Evolutionary conservation across 768 basidiomycete genomes (phyloP), one percentile per base, ranked within the genome.

Genomic region (Nidularia sp.): DNA sequence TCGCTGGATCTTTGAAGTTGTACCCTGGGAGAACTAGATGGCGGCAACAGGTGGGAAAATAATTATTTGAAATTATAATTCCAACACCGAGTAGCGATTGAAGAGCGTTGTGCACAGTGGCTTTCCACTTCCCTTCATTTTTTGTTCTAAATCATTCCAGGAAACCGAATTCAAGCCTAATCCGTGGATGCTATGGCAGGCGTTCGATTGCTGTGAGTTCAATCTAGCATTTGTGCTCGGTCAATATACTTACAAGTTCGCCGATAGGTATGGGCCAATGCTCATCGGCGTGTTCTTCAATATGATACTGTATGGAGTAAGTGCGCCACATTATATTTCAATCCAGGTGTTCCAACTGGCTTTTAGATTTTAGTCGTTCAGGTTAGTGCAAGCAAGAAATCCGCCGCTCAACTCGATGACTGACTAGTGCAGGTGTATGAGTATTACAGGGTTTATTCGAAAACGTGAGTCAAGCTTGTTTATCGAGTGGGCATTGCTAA

Each of bases 211-310:
- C 32, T 57, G 56, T 52, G 18, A 51, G 56, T 51, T 9, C 13
- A 29, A 29, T 29, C 25, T 29, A 29, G 25, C 25, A 4, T 29
- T 29, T 29, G 25, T 29, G 25, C 25, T 29, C 25, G 4, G 3
- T 29, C 25, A 29, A 4, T 29, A 29, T 29, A 4, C 25, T 29
- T 29, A 29, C 25, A 29, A 29, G 25, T 29, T 29, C 25, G 25
- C 4, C 25, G 25, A 9, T 50, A 58, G 57, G 6, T 58, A 53
- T 53, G 57, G 57, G 10, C 57, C 57, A 6, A 58, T 58, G 55
- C 44, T 58, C 31, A 53, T 58, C 18, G 39, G 39, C n/a, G 43
- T 44, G n/a, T 50, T 44, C 34, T 31, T 36, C 4, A 34, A 35
- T 13, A 48, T 31, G 39, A 47, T 43, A 47, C 29, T 62, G 56